A percentile compares a stretch with the other conserved stretches of the same genome.
These are phyloP conservation scores for Sparassis latifolia DNA, from an alignment of 1,284 basidiomycete genomes.

Conservation along the genomic window DNA sequence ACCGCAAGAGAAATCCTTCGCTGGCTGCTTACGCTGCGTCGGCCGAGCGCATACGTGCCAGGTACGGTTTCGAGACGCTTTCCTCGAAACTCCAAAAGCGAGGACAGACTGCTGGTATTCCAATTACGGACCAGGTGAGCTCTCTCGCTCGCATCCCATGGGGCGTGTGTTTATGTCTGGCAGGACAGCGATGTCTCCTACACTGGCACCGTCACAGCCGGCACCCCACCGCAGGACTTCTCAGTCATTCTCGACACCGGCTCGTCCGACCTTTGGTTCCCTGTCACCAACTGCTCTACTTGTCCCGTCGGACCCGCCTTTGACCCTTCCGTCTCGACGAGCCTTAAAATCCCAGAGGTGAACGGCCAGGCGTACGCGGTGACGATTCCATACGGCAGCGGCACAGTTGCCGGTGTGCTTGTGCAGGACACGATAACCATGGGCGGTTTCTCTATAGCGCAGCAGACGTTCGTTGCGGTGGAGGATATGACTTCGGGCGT, in stretches of 20 bases:
- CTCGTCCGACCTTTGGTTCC: slow-evolving; percentile 81
- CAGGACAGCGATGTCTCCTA: slow-evolving; percentile 27
- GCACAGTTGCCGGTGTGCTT: slow-evolving; percentile 27
- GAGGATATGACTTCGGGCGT: slow-evolving; percentile 30
- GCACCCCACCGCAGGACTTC: slow-evolving; percentile 30
- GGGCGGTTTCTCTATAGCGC: slow-evolving; percentile 32
- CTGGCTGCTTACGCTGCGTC: slow-evolving; percentile 5
- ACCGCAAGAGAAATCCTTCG: slow-evolving; percentile 6
- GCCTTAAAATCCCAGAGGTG: slow-evolving; percentile 7
- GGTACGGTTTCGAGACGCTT: slow-evolving; percentile 11
- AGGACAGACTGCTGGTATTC: slow-evolving; percentile 12
- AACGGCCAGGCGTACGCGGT: slow-evolving; percentile 13
- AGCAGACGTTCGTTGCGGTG: slow-evolving; percentile 47
- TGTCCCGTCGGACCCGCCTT: slow-evolving; percentile 37
- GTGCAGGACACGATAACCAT: slow-evolving; percentile 31
- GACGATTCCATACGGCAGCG: slow-evolving; percentile 35
- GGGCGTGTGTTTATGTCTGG: not conserved
- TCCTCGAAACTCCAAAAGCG: not conserved
- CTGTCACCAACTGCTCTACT: slow-evolving; percentile 36
- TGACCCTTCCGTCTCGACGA: slow-evolving; percentile 30
- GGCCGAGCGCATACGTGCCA: slow-evolving; percentile 10
- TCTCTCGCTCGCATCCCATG: not conserved
- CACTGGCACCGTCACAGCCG: slow-evolving; percentile 22
- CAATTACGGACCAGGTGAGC: slow-evolving; percentile 14
- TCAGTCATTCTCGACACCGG: slow-evolving; percentile 60